Conservation (phyloP, 2,329 filamentous ascomycete genomes). For the Colletotrichum lentis region DNA sequence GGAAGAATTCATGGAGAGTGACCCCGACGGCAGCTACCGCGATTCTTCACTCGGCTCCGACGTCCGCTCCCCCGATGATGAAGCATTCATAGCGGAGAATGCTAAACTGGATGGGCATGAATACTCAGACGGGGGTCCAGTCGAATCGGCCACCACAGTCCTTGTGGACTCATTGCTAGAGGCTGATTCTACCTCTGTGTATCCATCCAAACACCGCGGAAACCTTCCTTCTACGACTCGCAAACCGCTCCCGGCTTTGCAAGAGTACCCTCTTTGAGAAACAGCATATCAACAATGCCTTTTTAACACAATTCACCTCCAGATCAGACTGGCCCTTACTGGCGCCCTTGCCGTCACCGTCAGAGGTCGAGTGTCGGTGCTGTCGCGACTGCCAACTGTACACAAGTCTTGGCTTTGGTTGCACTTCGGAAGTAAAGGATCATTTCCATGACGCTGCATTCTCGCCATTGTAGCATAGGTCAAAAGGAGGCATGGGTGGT, state of each 20-base stretch:
- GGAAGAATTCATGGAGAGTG: conserved; percentile 2
- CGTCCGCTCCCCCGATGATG: not conserved
- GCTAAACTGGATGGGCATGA: not conserved
- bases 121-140: not conserved
- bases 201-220: conserved; percentile 27
- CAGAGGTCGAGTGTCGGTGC: not conserved
- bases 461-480: not conserved
- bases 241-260: conserved; percentile 56
- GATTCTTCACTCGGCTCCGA: not conserved
- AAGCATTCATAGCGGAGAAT: not conserved
- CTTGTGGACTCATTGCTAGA: conserved; percentile 4
- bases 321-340: not conserved
- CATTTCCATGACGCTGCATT: not conserved
- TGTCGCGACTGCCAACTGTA: not conserved
- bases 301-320: not conserved
- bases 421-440: not conserved
- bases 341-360: too few species aligned
- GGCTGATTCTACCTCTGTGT: conserved; percentile 9
- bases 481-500: not conserved
- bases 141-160: not conserved
- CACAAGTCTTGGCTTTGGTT: too few species aligned
- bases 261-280: conserved; percentile 42
- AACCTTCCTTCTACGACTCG: conserved; percentile 40
- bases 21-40: not conserved
- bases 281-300: not conserved